Base-by-base conservation (phyloP, 768 basidiomycete species). In the Kwoniella dejecticola region DNA sequence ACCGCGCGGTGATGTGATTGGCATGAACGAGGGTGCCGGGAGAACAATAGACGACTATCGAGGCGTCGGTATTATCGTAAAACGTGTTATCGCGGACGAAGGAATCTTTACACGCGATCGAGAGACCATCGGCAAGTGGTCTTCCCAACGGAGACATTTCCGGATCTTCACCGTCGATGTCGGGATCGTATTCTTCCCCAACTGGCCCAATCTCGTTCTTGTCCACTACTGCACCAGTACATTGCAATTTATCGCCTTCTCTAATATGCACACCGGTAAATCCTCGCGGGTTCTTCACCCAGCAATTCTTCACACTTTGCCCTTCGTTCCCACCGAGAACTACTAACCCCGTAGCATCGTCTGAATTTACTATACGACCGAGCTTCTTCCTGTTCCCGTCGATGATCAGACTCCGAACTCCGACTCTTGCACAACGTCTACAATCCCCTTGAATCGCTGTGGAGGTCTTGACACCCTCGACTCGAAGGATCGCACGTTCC, bases 121-220 rank as follows among this genome's bases (percentile, higher is more conserved):
- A 75, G 29, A 82, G 47, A 7, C 81, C 81, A 52, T 81, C 81
- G 2, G 81, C 81, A 42, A 81, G 71, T 0, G 81, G 81, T 56
- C 79, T 57, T 29, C 79, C 79, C 0, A 73, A 45, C 0, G 77
- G 77, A 8, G 75, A 72, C 17, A 62, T 48, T 45, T 80, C 79
- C 5, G 79, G 78, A 64, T 79, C 78, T 1, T 75, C 67, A 8
- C 79, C 79, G 58, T 80, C 79, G 8, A 73, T 45, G 23, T 57
- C 66, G 15, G 74, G 72, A 27, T 72, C 62, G 64, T 77, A 80
- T 57, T 79, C 81, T 26, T 80, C 78, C 4, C 79, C 79, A 17
- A 77, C 71, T 4, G 80, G 80, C 40, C 79, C 80, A 26, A 80
- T 80, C 58, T 67, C 68, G 54, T 80, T 80, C 36, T 73, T 65